A percentile compares a stretch with the other conserved stretches of the same genome.
Evolutionary conservation across 2,329 filamentous ascomycete species (phyloP).

Genomic region (Aspergillus amoenus): DNA sequence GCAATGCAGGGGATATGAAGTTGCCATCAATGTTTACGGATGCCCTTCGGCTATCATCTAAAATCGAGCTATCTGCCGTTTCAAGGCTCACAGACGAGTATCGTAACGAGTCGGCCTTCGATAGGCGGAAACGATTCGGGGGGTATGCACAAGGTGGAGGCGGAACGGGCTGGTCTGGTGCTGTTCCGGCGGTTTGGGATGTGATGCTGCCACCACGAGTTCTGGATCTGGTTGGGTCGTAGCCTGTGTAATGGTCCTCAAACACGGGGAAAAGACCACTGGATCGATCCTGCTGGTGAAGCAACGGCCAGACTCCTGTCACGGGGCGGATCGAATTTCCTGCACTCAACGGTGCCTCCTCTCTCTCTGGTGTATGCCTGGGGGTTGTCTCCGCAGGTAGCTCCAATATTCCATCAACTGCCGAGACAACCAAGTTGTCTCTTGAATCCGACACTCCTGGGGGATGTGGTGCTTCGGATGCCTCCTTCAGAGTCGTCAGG

Average conservation of each 20-base stretch:
- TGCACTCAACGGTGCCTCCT: conserved; percentile 22
- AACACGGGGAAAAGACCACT: conserved; percentile 24
- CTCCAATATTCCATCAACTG: conserved; percentile 35
- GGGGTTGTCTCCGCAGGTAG: conserved; percentile 39
- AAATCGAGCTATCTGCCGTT: conserved; percentile 39
- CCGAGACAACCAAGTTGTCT: conserved; percentile 33
- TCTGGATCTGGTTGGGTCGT: conserved; percentile 24
- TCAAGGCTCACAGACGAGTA: conserved; percentile 39
- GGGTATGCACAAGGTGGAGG: conserved; percentile 33
- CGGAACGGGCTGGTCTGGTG: conserved; percentile 38
- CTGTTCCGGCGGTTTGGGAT: conserved; percentile 32
- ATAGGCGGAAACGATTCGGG: conserved; percentile 32
- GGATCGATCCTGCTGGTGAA: conserved; percentile 23
- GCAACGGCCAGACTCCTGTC: conserved; percentile 33
- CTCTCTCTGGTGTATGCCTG: conserved; percentile 35
- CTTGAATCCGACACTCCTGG: conserved; percentile 21
- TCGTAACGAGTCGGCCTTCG: conserved; percentile 37
- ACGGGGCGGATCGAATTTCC: conserved; percentile 28
- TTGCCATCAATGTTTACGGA: conserved; percentile 29
- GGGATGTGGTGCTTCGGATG: conserved; percentile 21
- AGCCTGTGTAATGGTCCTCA: conserved; percentile 23
- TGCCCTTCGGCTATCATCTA: conserved; percentile 32
- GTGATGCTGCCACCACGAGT: conserved; percentile 34
- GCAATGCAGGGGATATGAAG: conserved; percentile 30
- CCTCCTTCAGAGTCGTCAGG: conserved; percentile 34